A percentile compares a stretch with the other conserved stretches of the same genome.
phyloP scores from a whole-genome alignment of 129 eudicot genomes.

The Escallonia herrerae region DNA sequence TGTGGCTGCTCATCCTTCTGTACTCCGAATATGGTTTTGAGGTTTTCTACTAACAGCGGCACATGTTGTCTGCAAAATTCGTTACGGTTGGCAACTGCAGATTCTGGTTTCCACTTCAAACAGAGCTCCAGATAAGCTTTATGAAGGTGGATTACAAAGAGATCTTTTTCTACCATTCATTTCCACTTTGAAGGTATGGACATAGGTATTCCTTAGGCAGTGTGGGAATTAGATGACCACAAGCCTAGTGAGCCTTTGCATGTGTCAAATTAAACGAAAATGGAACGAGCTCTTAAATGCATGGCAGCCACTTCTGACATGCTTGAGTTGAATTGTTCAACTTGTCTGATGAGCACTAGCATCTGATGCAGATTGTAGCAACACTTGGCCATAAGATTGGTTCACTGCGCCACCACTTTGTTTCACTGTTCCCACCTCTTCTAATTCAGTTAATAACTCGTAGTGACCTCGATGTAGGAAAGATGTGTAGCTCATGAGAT shows the following conservation, averaged over 20 bases:
- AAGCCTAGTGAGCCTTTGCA: background rate
- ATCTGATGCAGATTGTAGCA: background rate
- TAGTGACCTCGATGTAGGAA: conserved; percentile 52
- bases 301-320: background rate
- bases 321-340: background rate
- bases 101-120: conserved; percentile 95
- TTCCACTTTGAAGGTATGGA: conserved; percentile 72
- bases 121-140: conserved; percentile 93
- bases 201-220: background rate
- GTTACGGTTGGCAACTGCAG: conserved; percentile 40
- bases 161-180: conserved; percentile 95
- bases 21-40: background rate
- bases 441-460: conserved; percentile 9
- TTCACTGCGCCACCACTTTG: too few relatives aligned
- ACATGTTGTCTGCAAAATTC: background rate
- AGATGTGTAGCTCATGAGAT: conserved; percentile 86
- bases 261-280: background rate
- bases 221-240: background rate
- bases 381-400: background rate
- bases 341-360: too few relatives aligned
- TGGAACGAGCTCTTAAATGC: background rate
- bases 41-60: conserved; percentile 5
- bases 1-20: background rate
- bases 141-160: conserved; percentile 91
- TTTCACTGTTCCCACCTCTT: background rate